Base-by-base conservation (phyloP, 1,284 basidiomycete species). In the Cryptococcus sp. region DNA sequence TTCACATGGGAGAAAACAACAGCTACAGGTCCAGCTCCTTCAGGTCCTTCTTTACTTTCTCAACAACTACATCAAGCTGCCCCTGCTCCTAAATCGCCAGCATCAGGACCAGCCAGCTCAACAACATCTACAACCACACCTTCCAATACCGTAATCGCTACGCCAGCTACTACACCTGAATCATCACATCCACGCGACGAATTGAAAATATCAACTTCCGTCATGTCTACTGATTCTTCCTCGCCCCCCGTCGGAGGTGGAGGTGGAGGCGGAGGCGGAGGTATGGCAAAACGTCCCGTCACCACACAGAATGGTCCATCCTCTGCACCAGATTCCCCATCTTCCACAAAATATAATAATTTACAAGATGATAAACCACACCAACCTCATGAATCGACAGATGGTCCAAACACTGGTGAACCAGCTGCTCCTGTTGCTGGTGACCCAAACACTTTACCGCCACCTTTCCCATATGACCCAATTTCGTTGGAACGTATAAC, bases 401-500 rank as follows among this genome's bases (percentile, higher is more conserved):
- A 41, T 9, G 39, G 39, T 41, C 11, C 11, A 7, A 21, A 21
- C 39, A 41, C 11, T 19, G 39, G 39, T 9, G 39, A 41, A 14
- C 11, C 40, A 21, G 31, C 21, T 22, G 79, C 79, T n/a, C 77
- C 78, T 3, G 71, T 69, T n/a, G 79, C 79, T 1, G 79, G 79
- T 25, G 80, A 81, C 58, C 80, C 79, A 7, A 79, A 67, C 51
- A 77, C 76, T 14, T 72, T 81, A 41, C 78, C 78, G 11, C 79
- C 80, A n/a, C 78, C 79, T 2, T 76, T 78, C 57, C 78, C 78
- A 0, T 81, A 82, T 63, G 80, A 82, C 61, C 81, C 80, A 0
- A 75, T 75, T 46, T 78, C 76, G 48, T 67, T 82, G 34, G 92
- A 97, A 73, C 84, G 86, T 68, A 96, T 98, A 60, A 98, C 93